phyloP scores from a whole-genome alignment of 1,284 basidiomycete genomes.

The Naganishia albida region DNA sequence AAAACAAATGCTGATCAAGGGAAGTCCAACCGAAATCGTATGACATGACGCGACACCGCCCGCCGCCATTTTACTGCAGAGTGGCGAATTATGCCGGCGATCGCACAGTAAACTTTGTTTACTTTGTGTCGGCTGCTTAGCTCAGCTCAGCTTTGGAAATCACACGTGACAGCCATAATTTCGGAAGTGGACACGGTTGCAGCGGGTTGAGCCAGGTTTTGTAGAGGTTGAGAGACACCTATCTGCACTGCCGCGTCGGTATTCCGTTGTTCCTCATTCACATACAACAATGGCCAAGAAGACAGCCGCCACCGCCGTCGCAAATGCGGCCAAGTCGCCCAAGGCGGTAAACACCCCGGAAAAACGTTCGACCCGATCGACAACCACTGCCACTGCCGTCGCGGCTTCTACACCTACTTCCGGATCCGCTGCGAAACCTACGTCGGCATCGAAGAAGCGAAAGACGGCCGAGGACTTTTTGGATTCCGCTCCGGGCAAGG shows the following conservation, averaged over 20 bases:
- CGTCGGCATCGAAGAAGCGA: slow-evolving; percentile 23
- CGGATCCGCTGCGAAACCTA: background rate
- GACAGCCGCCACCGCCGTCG: background rate
- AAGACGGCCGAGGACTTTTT: slow-evolving; percentile 26
- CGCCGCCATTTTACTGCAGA: background rate
- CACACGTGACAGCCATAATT: slow-evolving; percentile 27
- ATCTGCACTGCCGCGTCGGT: background rate
- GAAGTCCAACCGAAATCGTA: background rate
- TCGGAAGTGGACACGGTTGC: background rate
- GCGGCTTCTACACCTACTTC: background rate
- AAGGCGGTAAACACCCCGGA: slow-evolving; percentile 10
- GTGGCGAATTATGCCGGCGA: slow-evolving; percentile 8
- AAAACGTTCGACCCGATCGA: slow-evolving; percentile 15
- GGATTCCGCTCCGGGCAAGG: slow-evolving; percentile 7
- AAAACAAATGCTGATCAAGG: background rate
- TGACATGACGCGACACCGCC: background rate
- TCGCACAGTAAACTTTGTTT: background rate
- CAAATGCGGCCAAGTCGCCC: slow-evolving; percentile 12
- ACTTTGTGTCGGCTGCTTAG: background rate
- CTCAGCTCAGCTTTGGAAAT: background rate
- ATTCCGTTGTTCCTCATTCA: background rate
- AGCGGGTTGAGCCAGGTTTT: background rate
- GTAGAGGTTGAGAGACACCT: no score
- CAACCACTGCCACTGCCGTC: background rate
- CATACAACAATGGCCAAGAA: slow-evolving; percentile 23